Evolutionary conservation across 192 early-diverging fungal genomes (phyloP), one percentile per base, ranked within the genome.

Genomic region (Rhizophagus clarus): DNA sequence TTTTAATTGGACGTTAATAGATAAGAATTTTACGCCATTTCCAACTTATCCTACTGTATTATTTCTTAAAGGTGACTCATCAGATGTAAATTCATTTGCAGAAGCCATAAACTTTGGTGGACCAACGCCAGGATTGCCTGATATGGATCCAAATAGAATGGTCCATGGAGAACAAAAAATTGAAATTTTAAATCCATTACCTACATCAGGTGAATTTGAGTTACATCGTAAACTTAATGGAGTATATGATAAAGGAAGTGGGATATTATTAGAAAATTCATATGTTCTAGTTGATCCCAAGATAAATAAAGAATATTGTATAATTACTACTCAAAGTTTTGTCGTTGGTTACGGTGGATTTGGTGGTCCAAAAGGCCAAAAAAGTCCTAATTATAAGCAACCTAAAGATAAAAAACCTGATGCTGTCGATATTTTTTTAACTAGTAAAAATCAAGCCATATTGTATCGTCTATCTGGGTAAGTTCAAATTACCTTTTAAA

Each of bases 141-240:
- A 84, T 28, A 90, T 88, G 74, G 89, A 95, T 45, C 85, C 91
- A 37, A 92, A 91, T 85, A 85, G 83, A 24, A 85, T 95, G 29
- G 90, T 95, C 3, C 94, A 95, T 74, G 94, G 94, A 61, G 94
- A 95, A 75, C 93, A 94, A 73, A 83, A 80, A 61, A 81, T 91
- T 42, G 92, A 95, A 78, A 66, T 92, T 14, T 60, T 91, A 47
- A 82, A 83, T 28, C 88, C 88, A 15, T 75, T 94, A 24, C 94
- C 94, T 11, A 45, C 76, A 5, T 85, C 88, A 4, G 94, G 93
- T 24, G 82, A 83, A 17, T 93, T 92, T 81, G 84, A 87, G n/a
- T 67, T 91, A 1, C 78, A 86, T 14, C 87, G 85, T 14, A 91
- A 80, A 1, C 76, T 92, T 24, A 79, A 81, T 11, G 94, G 94